Percentiles rank a stretch among this genome's conserved stretches.
Conservation (phyloP, 2,329 filamentous ascomycete species). For the Leptosphaerulina australis region DNA sequence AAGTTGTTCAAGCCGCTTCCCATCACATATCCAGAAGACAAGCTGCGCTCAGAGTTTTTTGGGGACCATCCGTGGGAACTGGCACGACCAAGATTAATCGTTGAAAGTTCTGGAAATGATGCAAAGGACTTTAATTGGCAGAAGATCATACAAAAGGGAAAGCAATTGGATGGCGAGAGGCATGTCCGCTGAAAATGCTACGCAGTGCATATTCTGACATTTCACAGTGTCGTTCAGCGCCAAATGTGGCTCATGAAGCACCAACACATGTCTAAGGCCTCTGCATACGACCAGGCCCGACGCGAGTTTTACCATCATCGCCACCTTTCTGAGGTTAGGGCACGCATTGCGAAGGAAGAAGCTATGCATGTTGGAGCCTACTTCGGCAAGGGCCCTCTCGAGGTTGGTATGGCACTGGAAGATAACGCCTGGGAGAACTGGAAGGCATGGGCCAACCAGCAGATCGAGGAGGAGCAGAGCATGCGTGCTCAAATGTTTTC, state of each 20-base stretch:
- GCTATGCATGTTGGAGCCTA: slow-evolving; percentile 83
- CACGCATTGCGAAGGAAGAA: slow-evolving; percentile 84
- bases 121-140: slow-evolving; percentile 79
- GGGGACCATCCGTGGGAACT: slow-evolving; percentile 97
- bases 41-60: slow-evolving; percentile 81
- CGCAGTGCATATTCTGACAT: background rate
- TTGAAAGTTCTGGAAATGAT: slow-evolving; percentile 88
- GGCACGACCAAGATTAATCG: slow-evolving; percentile 80
- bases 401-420: slow-evolving; percentile 83
- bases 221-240: slow-evolving; percentile 81
- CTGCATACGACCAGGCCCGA: slow-evolving; percentile 85
- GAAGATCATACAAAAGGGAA: slow-evolving; percentile 73
- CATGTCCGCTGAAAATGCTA: slow-evolving; percentile 45
- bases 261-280: slow-evolving; percentile 61
- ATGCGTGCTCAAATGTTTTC: slow-evolving; percentile 52
- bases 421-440: slow-evolving; percentile 79
- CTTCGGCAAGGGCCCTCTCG: slow-evolving; percentile 77
- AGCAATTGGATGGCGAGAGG: slow-evolving; percentile 84
- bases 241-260: slow-evolving; percentile 79
- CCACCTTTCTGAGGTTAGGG: slow-evolving; percentile 80
- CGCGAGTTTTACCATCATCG: slow-evolving; percentile 89
- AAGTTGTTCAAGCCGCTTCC: slow-evolving; percentile 79
- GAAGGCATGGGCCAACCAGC: slow-evolving; percentile 75
- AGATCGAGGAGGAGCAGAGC: slow-evolving; percentile 58
- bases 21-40: slow-evolving; percentile 83